These are phyloP conservation scores for Suhomyces anneliseae DNA, from an alignment of 1,139 yeast species.

Conservation along the genomic window DNA sequence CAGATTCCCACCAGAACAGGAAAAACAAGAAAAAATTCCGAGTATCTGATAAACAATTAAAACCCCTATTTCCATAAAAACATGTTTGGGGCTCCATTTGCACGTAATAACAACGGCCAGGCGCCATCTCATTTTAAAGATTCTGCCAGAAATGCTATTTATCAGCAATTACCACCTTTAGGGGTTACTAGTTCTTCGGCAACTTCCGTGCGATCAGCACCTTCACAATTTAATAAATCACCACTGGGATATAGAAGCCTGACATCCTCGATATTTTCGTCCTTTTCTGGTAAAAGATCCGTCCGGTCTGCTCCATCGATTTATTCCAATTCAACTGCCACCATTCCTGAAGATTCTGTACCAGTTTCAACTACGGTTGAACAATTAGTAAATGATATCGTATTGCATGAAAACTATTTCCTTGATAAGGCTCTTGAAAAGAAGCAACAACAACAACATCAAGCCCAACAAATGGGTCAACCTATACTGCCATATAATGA, in stretches of 20 bases:
- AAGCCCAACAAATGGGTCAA: constrained; percentile 8
- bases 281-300: constrained; percentile 33
- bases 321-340: constrained; percentile 44
- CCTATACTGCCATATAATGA: constrained; percentile 6
- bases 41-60: not conserved
- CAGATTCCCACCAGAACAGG: not conserved
- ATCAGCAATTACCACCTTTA: constrained; percentile 42
- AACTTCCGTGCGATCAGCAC: constrained; percentile 18
- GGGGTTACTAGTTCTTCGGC: constrained; percentile 26
- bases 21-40: too few relatives aligned
- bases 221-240: constrained; percentile 12
- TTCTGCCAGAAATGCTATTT: constrained; percentile 48
- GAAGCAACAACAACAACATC: constrained; percentile 12
- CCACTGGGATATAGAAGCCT: constrained; percentile 25
- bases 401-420: constrained; percentile 40
- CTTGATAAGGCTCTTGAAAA: constrained; percentile 17
- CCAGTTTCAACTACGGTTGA: constrained; percentile 46
- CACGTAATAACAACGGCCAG: constrained; percentile 30
- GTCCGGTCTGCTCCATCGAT: constrained; percentile 47
- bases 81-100: constrained; percentile 45
- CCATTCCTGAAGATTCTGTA: constrained; percentile 50
- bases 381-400: constrained; percentile 46
- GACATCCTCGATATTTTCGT: constrained; percentile 36
- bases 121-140: constrained; percentile 49
- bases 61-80: not conserved